phyloP scores from a whole-genome alignment of 345 rosid genomes.

The Gynandropsis gynandra region DNA sequence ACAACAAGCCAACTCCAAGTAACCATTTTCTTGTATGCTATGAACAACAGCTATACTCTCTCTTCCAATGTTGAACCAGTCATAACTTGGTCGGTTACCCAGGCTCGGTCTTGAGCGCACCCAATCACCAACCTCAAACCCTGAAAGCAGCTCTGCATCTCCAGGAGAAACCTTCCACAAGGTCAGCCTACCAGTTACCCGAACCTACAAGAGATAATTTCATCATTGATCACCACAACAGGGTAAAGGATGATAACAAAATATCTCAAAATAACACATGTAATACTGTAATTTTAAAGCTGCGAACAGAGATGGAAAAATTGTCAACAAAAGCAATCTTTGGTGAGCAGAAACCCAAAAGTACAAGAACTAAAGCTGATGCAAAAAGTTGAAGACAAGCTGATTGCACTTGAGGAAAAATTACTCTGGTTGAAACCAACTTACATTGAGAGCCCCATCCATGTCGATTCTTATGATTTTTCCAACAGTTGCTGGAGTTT shows the following conservation, averaged over 20 bases:
- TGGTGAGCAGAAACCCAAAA: neutral
- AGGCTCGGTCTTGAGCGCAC: slow-evolving; percentile 87
- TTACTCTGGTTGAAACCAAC: slow-evolving; percentile 23
- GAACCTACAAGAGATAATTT: slow-evolving; percentile 45
- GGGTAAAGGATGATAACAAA: neutral
- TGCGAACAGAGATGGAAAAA: no score
- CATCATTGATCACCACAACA: neutral
- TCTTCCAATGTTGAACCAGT: slow-evolving; percentile 82
- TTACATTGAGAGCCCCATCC: slow-evolving; percentile 95
- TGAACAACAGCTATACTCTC: slow-evolving; percentile 91
- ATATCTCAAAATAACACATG: neutral
- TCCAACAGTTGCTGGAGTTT: slow-evolving; percentile 90
- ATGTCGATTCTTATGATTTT: slow-evolving; percentile 79
- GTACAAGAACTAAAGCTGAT: neutral
- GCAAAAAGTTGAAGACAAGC: slow-evolving; percentile 5
- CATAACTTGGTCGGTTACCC: slow-evolving; percentile 90
- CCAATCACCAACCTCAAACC: slow-evolving; percentile 98
- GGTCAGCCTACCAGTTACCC: slow-evolving; percentile 68
- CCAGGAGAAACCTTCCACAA: slow-evolving; percentile 96
- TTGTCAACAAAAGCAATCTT: neutral
- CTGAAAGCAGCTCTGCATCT: slow-evolving; percentile 92
- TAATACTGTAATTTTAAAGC: no score
- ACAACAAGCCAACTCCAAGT: slow-evolving; percentile 90
- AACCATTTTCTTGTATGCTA: slow-evolving; percentile 81
- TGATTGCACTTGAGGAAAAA: neutral